A percentile compares a stretch with the other conserved stretches of the same genome.
Conservation (phyloP, 2,329 filamentous ascomycete species). For the Diaporthe citri region DNA sequence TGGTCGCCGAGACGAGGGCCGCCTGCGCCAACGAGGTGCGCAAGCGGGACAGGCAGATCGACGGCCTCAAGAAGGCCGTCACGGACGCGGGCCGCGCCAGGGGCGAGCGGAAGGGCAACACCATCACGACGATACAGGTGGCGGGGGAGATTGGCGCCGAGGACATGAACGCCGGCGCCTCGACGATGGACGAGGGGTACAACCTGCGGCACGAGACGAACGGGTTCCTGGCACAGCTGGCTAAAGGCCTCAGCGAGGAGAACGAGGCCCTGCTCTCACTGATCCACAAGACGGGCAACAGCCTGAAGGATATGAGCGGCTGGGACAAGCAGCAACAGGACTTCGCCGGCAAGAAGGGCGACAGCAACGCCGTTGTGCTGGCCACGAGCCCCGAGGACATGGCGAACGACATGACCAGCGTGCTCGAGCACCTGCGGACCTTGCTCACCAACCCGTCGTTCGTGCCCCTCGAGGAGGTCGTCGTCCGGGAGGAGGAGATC, state of each 20-base stretch:
- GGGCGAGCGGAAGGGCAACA: conserved; percentile 66
- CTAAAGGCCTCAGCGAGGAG: conserved; percentile 87
- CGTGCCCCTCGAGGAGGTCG: conserved; percentile 93
- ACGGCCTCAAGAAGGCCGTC: conserved; percentile 88
- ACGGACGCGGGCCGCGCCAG: conserved; percentile 75
- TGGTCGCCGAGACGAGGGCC: conserved; percentile 85
- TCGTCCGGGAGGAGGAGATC: conserved; percentile 93
- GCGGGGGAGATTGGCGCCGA: conserved; percentile 65
- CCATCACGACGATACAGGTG: conserved; percentile 69
- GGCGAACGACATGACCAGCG: conserved; percentile 78
- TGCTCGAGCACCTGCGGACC: conserved; percentile 84
- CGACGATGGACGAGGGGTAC: conserved; percentile 67
- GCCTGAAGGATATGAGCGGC: conserved; percentile 77
- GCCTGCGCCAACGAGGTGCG: conserved; percentile 92
- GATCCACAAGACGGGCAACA: conserved; percentile 77
- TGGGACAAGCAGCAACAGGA: conserved; percentile 55
- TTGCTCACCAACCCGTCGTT: conserved; percentile 96
- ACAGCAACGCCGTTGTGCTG: conserved; percentile 47
- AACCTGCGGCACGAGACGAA: conserved; percentile 89
- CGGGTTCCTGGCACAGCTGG: conserved; percentile 87
- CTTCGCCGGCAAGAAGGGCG: conserved; percentile 37
- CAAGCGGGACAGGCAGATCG: conserved; percentile 89
- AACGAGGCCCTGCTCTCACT: conserved; percentile 86
- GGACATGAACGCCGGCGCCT: conserved; percentile 47
- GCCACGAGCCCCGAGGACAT: conserved; percentile 72